phyloP scores from a whole-genome alignment of 2,329 filamentous ascomycete species.

The Ceratocystiopsis sp. region DNA sequence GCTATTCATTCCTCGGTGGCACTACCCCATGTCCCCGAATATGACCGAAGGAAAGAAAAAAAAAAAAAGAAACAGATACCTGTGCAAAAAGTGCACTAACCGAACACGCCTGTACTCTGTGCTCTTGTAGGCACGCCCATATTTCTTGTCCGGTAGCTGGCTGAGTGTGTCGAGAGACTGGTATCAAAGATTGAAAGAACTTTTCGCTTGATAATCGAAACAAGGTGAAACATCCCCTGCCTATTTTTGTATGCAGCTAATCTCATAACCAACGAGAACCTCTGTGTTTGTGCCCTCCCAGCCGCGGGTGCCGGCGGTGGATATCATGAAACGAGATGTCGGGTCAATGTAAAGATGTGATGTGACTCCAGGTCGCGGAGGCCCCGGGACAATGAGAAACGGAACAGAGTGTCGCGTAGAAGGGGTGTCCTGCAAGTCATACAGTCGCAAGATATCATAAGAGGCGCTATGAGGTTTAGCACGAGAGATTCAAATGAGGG shows the following conservation, averaged over 20 bases:
- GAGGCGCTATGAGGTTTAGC: slow-evolving; percentile 45
- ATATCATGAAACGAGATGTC: slow-evolving; percentile 79
- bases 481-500: neutral
- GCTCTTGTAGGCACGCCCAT: too few relatives aligned
- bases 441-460: slow-evolving; percentile 82
- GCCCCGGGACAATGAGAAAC: slow-evolving; percentile 91
- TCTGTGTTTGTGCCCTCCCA: slow-evolving; percentile 90
- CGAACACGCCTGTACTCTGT: too few relatives aligned
- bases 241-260: neutral
- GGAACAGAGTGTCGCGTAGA: slow-evolving; percentile 63
- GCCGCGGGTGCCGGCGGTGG: slow-evolving; percentile 76
- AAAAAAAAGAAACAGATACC: too few relatives aligned
- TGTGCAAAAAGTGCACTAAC: too few relatives aligned
- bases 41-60: too few relatives aligned
- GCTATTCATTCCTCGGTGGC: too few relatives aligned
- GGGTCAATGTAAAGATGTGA: slow-evolving; percentile 75
- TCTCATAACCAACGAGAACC: slow-evolving; percentile 36
- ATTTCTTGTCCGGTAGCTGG: too few relatives aligned
- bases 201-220: too few relatives aligned
- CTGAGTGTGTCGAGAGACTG: too few relatives aligned
- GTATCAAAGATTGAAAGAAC: too few relatives aligned
- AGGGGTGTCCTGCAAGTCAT: slow-evolving; percentile 59
- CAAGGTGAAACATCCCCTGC: too few relatives aligned
- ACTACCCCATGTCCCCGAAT: too few relatives aligned
- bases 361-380: slow-evolving; percentile 66